phyloP scores from a whole-genome alignment of 805 yeast species.

The Candida glaebosa region DNA sequence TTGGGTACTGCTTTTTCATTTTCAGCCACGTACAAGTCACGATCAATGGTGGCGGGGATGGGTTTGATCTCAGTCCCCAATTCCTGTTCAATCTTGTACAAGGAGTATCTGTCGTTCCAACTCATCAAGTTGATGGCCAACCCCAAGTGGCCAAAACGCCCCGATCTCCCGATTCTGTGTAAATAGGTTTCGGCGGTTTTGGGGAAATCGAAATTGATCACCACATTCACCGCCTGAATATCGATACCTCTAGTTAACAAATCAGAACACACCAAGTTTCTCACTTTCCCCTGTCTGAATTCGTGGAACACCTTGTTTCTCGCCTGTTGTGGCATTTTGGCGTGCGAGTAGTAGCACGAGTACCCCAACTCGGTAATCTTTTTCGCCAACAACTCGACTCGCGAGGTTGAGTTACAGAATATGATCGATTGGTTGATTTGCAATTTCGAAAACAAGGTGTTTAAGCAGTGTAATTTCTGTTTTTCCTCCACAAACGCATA shows the following conservation, averaged over 20 bases:
- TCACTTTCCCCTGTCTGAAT: conserved; percentile 95
- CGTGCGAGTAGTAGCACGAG: conserved; percentile 96
- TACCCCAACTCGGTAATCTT: conserved; percentile 95
- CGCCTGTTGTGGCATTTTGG: conserved; percentile 95
- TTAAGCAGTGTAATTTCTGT: conserved; percentile 92
- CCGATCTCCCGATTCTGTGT: conserved; percentile 98
- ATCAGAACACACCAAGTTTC: conserved; percentile 96
- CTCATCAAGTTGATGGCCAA: conserved; percentile 93
- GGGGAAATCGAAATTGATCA: conserved; percentile 97
- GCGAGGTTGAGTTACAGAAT: conserved; percentile 93
- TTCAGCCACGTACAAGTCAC: conserved; percentile 81
- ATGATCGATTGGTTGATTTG: conserved; percentile 96
- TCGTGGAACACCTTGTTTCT: conserved; percentile 98
- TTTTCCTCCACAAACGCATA: conserved; percentile 98
- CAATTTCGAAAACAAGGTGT: conserved; percentile 88
- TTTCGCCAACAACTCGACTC: conserved; percentile 93
- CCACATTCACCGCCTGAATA: conserved; percentile 98
- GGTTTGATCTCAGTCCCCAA: conserved; percentile 97
- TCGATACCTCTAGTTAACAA: conserved; percentile 97
- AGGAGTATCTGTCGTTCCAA: conserved; percentile 93
- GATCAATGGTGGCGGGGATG: conserved; percentile 91
- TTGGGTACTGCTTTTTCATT: conserved; percentile 74
- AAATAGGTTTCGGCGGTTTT: conserved; percentile 95
- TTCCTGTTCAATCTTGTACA: conserved; percentile 95
- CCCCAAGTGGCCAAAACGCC: conserved; percentile 98